These are phyloP conservation scores for Fraxinus cuspidata DNA, from an alignment of 257 asterid species.

Conservation along the genomic window DNA sequence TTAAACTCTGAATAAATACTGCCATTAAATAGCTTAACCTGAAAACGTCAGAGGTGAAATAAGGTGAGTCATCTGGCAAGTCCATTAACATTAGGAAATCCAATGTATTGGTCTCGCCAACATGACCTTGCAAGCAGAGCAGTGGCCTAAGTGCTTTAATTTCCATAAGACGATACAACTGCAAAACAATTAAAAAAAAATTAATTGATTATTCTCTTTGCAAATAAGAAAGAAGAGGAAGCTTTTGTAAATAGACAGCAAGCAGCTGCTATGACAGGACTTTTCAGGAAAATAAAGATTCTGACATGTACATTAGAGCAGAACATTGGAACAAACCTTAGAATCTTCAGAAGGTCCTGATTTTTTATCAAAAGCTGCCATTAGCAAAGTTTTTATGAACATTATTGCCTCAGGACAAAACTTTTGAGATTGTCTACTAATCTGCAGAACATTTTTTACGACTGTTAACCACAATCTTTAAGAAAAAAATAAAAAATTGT, in stretches of 20 bases:
- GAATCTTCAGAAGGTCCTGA: constrained; percentile 39
- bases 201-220: constrained; percentile 2
- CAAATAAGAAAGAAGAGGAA: not conserved
- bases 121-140: constrained; percentile 53
- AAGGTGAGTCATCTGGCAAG: constrained; percentile 76
- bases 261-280: not conserved
- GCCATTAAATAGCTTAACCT: constrained; percentile 38
- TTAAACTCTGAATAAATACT: not conserved
- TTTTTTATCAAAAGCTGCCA: constrained; percentile 62
- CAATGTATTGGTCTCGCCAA: constrained; percentile 49
- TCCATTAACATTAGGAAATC: constrained; percentile 68
- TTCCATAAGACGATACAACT: constrained; percentile 82
- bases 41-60: constrained; percentile 65
- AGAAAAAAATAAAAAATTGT: not conserved
- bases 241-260: constrained; percentile 1
- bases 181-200: constrained; percentile 32
- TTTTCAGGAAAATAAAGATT: constrained; percentile 2
- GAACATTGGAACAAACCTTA: constrained; percentile 54
- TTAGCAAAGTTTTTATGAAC: constrained; percentile 66
- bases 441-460: constrained; percentile 41
- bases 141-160: constrained; percentile 62
- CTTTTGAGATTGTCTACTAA: constrained; percentile 63
- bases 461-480: constrained; percentile 7
- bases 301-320: not conserved
- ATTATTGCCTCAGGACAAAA: constrained; percentile 82